Evolutionary conservation across 23 red algal species (phyloP), one percentile per base, ranked within the genome.

Genomic region (Gracilaria domingensis): DNA sequence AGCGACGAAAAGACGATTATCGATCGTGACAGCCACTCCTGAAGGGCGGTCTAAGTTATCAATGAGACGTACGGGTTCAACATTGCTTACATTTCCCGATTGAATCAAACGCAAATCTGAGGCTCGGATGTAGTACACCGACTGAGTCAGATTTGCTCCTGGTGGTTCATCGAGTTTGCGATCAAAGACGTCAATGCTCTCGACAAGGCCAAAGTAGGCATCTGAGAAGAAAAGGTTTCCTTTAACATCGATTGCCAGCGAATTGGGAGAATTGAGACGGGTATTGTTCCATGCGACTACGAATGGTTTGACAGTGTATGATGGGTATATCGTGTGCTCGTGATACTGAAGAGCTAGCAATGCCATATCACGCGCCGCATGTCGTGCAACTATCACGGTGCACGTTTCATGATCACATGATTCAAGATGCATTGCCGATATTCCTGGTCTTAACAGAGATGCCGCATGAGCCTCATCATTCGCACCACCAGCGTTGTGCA

Each of bases 181-280:
- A 40, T 73, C 67, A 73, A 73, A 73, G 35, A 23, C 67, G 28
- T 73, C 67, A 23, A 42, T 40, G 21, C 67, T 73, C 20, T 73
- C 67, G 20, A 73, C 67, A 44, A 73, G 67, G 1, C 67, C 67
- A 44, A 73, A 73, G 34, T 73, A 73, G 23, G 67, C 67, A 73
- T 73, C 67, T 7, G 67, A 73, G 28, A 73, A 73, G 67, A 73
- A 73, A 9, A 73, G 1, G 35, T 73, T 73, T 44, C 34, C 67
- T 40, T 24, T n/a, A 5, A 12, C 67, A 73, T 73, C 67, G 38
- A 73, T n/a, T 1, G 67, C 67, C 4, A 73, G 67, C 67, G 67
- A 73, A 24, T 73, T 73, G 7, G 67, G 67, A 23, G 67, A n/a
- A 44, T 73, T 73, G 14, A 73, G 28, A 7, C 67, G 67, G 12